Percentiles rank a stretch among this genome's conserved stretches.
phyloP scores from a whole-genome alignment of 2,329 filamentous ascomycete species.

The Chaetothyriales sp. region DNA sequence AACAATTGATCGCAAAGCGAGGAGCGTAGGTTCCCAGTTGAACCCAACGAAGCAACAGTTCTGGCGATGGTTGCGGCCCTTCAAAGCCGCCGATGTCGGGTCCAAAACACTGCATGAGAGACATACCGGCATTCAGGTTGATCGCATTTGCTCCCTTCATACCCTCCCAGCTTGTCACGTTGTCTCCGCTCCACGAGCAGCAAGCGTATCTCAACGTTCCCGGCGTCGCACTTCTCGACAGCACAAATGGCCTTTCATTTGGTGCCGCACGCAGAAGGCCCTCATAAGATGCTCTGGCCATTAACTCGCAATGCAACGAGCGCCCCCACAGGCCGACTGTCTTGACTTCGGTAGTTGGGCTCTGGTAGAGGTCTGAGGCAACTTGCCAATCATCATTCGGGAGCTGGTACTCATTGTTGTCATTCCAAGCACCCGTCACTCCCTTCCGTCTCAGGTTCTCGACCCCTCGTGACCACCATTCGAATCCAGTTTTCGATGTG shows the following conservation, averaged over 20 bases:
- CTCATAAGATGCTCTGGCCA: slow-evolving; percentile 57
- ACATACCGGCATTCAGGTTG: slow-evolving; percentile 54
- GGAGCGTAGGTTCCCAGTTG: slow-evolving; percentile 57
- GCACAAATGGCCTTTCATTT: slow-evolving; percentile 49
- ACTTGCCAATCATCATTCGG: slow-evolving; percentile 53
- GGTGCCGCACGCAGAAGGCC: slow-evolving; percentile 48
- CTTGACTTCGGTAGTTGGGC: slow-evolving; percentile 36
- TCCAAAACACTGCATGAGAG: slow-evolving; percentile 55
- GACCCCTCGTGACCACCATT: slow-evolving; percentile 61
- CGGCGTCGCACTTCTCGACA: slow-evolving; percentile 57
- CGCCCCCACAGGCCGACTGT: slow-evolving; percentile 57
- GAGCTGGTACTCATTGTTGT: slow-evolving; percentile 63
- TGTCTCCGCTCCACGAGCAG: slow-evolving; percentile 64
- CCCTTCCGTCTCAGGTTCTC: slow-evolving; percentile 47
- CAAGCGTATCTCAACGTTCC: slow-evolving; percentile 57
- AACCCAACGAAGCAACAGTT: slow-evolving; percentile 59
- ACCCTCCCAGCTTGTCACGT: slow-evolving; percentile 58
- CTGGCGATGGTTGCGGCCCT: slow-evolving; percentile 54
- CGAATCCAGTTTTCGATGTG: slow-evolving; percentile 50
- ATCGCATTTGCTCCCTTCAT: slow-evolving; percentile 61
- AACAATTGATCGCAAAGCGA: slow-evolving; percentile 65
- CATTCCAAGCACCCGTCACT: slow-evolving; percentile 66
- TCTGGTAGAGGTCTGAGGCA: slow-evolving; percentile 33
- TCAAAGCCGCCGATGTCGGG: slow-evolving; percentile 67
- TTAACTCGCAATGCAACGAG: slow-evolving; percentile 55